phyloP scores from a whole-genome alignment of 208 protist species.

The Trichomonas tenax region DNA sequence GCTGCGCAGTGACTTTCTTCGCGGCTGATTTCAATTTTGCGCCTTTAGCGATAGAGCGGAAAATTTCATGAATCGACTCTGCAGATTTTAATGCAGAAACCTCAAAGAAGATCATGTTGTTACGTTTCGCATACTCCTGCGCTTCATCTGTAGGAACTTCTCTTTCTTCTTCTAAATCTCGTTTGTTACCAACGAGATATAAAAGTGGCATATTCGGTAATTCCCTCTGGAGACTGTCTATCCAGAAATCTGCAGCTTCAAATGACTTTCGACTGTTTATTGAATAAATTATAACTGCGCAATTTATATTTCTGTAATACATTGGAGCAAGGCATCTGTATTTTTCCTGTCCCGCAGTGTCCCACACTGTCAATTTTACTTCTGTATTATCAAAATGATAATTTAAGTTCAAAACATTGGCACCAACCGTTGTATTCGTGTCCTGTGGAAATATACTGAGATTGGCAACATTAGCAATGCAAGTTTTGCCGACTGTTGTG shows the following conservation, averaged over 20 bases:
- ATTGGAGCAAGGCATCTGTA: not conserved
- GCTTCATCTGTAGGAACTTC: slow-evolving; percentile 44
- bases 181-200: slow-evolving; percentile 64
- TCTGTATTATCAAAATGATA: not conserved
- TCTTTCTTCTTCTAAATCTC: slow-evolving; percentile 51
- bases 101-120: not conserved
- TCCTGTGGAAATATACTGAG: not conserved
- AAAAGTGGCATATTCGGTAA: not conserved
- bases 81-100: not conserved
- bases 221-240: not conserved
- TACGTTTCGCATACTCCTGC: not conserved
- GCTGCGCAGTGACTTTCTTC: not conserved
- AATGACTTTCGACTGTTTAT: not conserved
- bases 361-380: not conserved
- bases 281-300: not conserved
- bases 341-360: not conserved
- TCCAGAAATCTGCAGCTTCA: not conserved
- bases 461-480: not conserved
- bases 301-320: not conserved
- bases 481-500: not conserved
- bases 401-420: not conserved
- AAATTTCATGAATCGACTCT: not conserved
- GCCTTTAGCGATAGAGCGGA: not conserved
- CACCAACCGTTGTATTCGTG: not conserved
- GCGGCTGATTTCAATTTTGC: not conserved